Evolutionary conservation across 345 rosid species (phyloP), one percentile per base, ranked within the genome.

Genomic region (Limnanthes douglasii): DNA sequence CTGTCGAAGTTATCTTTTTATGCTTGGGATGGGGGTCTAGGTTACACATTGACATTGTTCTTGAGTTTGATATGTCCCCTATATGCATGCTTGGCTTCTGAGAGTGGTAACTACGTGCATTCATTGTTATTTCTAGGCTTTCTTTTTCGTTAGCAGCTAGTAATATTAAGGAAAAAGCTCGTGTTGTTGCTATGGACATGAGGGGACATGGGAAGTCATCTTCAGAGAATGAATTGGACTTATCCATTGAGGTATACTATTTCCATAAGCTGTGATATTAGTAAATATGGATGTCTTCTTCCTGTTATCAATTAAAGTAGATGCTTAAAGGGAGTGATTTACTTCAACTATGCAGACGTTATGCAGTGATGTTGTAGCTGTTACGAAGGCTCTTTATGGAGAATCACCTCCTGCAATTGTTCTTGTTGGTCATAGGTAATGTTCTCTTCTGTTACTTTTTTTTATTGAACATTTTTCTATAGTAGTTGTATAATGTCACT

Each of bases 341-440:
- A 36, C 50, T 50, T 45, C 34, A 15, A 41, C 38, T 59, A 21
- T 70, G 71, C 93, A 90, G 98, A 75, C 92, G n/a, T 60, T 90
- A 86, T 70, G 92, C 75, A 70, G 42, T 59, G 98, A 84, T 61
- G 85, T 77, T 48, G 41, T 70, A 29, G 75, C 85, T 35, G 82
- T 84, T 28, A 6, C 80, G 56, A 90, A 72, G 69, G 75, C 65
- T 46, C 34, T 83, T 73, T 80, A 84, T 57, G 92, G 95, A 48
- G 86, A 70, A 43, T 69, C 76, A 31, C 82, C 88, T 31, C 96
- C 96, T 30, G 92, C 98, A 18, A 80, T 84, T 63, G 69, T 90
- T 41, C 80, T 84, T 21, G 85, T 77, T 34, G 98, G 98, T 46
- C 98, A 90, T 74, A 90, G 98, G 95, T 86, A 56, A 12, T 41